Conservation (phyloP, 2,329 filamentous ascomycete genomes). For the Fusarium albosuccineum region DNA sequence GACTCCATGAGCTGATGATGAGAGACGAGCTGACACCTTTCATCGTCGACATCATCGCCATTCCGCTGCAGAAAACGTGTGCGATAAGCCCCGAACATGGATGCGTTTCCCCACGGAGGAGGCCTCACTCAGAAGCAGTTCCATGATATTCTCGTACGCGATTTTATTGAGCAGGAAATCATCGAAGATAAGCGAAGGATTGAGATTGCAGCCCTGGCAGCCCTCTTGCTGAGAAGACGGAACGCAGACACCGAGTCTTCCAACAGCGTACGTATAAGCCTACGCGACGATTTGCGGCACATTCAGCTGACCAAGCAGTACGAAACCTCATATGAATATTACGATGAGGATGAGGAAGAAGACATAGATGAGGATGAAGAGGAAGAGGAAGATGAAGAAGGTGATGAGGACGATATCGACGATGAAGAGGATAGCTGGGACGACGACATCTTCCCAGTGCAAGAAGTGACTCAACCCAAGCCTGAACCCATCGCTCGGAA, state of each 20-base stretch:
- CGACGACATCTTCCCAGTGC: neutral
- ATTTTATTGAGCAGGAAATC: constrained; percentile 18
- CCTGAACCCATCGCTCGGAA: constrained; percentile 23
- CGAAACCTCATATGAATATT: constrained; percentile 34
- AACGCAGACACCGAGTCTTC: constrained; percentile 17
- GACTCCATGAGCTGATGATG: constrained; percentile 15
- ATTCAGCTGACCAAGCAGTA: constrained; percentile 33
- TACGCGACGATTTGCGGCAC: neutral
- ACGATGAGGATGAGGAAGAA: constrained; percentile 23
- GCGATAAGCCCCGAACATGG: neutral
- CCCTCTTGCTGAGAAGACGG: constrained; percentile 18
- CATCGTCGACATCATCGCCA: constrained; percentile 18
- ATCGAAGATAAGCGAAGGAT: constrained; percentile 17
- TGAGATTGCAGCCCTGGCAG: constrained; percentile 25
- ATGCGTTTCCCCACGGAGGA: neutral
- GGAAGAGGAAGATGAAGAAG: neutral
- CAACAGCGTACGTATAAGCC: constrained; percentile 29
- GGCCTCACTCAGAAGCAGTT: constrained; percentile 12
- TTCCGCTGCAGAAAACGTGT: neutral
- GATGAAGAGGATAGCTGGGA: neutral
- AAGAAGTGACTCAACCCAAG: constrained; percentile 21
- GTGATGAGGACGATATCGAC: constrained; percentile 12
- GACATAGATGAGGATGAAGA: constrained; percentile 2
- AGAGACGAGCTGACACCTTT: constrained; percentile 21
- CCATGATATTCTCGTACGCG: constrained; percentile 23